Evolutionary conservation across 1,284 basidiomycete genomes (phyloP).

Genomic region (Puccinia horiana): DNA sequence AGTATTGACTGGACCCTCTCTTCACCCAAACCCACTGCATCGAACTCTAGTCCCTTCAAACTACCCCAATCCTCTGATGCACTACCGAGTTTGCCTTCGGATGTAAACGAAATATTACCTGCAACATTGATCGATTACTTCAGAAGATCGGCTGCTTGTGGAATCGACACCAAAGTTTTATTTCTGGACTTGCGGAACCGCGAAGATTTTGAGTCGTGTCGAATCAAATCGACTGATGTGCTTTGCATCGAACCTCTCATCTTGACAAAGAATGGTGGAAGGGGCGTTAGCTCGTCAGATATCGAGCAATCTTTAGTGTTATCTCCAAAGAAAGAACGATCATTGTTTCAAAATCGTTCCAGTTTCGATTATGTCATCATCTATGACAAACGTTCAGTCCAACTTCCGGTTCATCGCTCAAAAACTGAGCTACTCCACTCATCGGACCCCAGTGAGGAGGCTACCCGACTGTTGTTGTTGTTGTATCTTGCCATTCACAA

Average conservation of each 20-base stretch:
- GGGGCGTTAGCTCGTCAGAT: conserved; percentile 66
- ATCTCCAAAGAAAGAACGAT: conserved; percentile 70
- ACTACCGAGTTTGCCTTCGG: conserved; percentile 18
- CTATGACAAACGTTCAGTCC: conserved; percentile 73
- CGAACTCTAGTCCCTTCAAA: neutral
- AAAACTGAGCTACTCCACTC: conserved; percentile 44
- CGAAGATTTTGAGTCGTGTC: conserved; percentile 72
- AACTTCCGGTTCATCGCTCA: conserved; percentile 59
- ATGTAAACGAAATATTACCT: conserved; percentile 38
- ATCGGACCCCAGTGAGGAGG: conserved; percentile 18
- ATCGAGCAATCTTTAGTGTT: conserved; percentile 77
- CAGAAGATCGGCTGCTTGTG: conserved; percentile 23
- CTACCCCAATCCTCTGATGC: neutral
- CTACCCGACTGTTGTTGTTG: conserved; percentile 65
- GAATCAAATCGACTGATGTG: conserved; percentile 70
- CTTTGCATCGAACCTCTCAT: conserved; percentile 84
- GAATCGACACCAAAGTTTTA: conserved; percentile 65
- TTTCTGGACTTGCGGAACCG: conserved; percentile 79
- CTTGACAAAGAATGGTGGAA: conserved; percentile 70
- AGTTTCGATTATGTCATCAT: conserved; percentile 87
- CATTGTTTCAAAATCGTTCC: conserved; percentile 75
- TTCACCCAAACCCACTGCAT: conserved; percentile 1
- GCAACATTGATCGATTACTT: conserved; percentile 44
- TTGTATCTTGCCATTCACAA: conserved; percentile 73
- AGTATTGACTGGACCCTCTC: conserved; percentile 17